These are phyloP conservation scores for Auricularia auricula-judae DNA, from an alignment of 768 basidiomycete genomes.

Conservation along the genomic window DNA sequence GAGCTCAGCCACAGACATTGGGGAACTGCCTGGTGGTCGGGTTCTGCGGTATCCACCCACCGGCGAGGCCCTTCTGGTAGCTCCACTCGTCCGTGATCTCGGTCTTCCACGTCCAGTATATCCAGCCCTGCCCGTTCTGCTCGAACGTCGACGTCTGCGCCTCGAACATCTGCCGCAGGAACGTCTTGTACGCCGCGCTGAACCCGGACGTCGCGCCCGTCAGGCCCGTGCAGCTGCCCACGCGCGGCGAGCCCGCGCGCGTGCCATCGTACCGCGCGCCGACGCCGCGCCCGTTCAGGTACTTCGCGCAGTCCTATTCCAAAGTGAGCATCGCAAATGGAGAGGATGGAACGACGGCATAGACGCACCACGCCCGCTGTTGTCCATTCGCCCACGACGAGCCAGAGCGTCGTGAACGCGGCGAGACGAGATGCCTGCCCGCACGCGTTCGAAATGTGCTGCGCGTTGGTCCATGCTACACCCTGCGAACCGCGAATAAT, in stretches of 20 bases:
- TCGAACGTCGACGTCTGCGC: constrained; percentile 36
- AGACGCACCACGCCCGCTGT: constrained; percentile 45
- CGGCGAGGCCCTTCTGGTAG: constrained; percentile 66
- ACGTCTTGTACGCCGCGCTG: constrained; percentile 67
- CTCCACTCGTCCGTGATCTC: constrained; percentile 64
- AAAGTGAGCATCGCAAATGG: constrained; percentile 31
- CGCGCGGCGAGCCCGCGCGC: constrained; percentile 46
- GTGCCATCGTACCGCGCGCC: constrained; percentile 53
- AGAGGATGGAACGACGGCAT: constrained; percentile 13
- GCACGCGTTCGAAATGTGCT: constrained; percentile 59
- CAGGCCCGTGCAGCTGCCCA: constrained; percentile 64
- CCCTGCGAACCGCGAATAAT: too few species aligned
- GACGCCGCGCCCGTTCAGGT: constrained; percentile 72
- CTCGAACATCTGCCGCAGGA: constrained; percentile 75
- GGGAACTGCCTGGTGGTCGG: constrained; percentile 45
- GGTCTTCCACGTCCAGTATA: constrained; percentile 15
- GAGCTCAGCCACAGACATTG: constrained; percentile 37
- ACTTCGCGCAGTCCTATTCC: constrained; percentile 34
- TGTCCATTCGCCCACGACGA: constrained; percentile 72
- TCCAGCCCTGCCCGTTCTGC: neutral
- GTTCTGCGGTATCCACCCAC: constrained; percentile 75
- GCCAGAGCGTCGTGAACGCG: constrained; percentile 52
- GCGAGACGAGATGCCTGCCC: constrained; percentile 31
- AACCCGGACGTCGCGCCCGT: constrained; percentile 71
- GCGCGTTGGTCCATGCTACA: constrained; percentile 15